Evolutionary conservation across 75 land plant genomes (phyloP), one percentile per base, ranked within the genome.

Genomic region (Azolla pinnata): DNA sequence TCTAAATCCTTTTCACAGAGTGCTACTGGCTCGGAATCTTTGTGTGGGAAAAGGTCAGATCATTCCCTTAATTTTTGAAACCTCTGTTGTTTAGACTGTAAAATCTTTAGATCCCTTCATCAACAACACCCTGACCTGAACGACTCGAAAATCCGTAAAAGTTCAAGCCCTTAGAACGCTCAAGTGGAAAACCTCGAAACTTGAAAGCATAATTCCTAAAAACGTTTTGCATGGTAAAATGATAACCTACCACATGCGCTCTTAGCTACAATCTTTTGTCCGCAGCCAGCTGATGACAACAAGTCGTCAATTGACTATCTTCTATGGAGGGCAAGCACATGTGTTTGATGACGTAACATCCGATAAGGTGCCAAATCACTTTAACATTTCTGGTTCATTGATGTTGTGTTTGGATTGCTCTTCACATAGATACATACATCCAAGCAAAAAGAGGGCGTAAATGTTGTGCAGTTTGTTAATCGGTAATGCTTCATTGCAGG

Each of bases 271-370:
- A 19, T 7, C 24, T 19, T 4, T 16, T 49, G 56, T 49, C 46
- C 35, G 50, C 59, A 60, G 62, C 25, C 62, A 26, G 12, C 69
- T 72, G 52, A 20, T 54, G 47, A 31, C 77, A 25, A 5, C 77
- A 19, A 75, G 74, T 65, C 67, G 77, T 14, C 77, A 75, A 75
- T 55, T 75, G 46, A 75, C 77, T 19, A 65, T 75, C 26, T 75
- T 75, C 54, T 75, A 75, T 44, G 76, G 77, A 29, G 77, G 77
- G 25, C 77, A 72, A 26, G 77, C 77, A 8, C 77, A 75, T 52
- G 77, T 75, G 33, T 75, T 75, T 57, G 77, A 75, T 45, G 77
- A 75, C 51, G 77, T 75, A 19, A 66, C 77, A 64, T 52, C 77
- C 29, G 63, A 50, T 10, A 75, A 75, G 77, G 77, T 75, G 60